These are phyloP conservation scores for Pseudogymnoascus sp. DNA, from an alignment of 2,329 filamentous ascomycete genomes.

Conservation along the genomic window DNA sequence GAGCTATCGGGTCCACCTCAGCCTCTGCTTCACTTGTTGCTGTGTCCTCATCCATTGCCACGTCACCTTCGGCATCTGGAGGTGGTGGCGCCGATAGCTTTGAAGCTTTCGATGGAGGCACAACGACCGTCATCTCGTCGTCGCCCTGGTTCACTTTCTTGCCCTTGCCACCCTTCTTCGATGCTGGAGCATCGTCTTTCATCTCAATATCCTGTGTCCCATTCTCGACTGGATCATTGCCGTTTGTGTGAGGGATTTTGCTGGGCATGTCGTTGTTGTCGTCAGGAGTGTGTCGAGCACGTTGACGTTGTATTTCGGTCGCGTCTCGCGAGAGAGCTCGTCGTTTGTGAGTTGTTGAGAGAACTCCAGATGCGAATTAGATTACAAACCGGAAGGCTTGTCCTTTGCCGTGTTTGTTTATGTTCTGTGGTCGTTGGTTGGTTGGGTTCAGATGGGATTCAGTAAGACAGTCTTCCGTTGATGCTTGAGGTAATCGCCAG, in stretches of 20 bases:
- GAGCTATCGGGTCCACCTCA: slow-evolving; percentile 51
- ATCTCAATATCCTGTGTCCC: slow-evolving; percentile 62
- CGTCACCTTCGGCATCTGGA: slow-evolving; percentile 58
- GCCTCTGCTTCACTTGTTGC: slow-evolving; percentile 20
- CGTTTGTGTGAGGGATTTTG: slow-evolving; percentile 59
- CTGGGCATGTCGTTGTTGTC: slow-evolving; percentile 49
- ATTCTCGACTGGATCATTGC: slow-evolving; percentile 62
- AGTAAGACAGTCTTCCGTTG: slow-evolving; percentile 2
- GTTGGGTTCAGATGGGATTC: background rate
- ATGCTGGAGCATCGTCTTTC: slow-evolving; percentile 52
- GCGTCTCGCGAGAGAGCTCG: slow-evolving; percentile 7
- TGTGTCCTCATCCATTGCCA: slow-evolving; percentile 55
- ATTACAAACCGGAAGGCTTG: slow-evolving; percentile 6
- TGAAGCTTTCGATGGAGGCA: slow-evolving; percentile 60
- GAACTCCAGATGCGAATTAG: background rate
- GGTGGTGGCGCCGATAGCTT: slow-evolving; percentile 47
- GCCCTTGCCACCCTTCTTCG: slow-evolving; percentile 52
- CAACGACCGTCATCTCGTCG: slow-evolving; percentile 73
- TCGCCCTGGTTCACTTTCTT: slow-evolving; percentile 61
- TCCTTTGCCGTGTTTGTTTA: background rate
- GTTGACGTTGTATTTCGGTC: background rate
- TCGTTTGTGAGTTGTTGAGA: background rate
- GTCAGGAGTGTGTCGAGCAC: slow-evolving; percentile 5
- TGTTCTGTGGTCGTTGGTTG: background rate
- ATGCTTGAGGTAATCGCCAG: slow-evolving; percentile 7